Percentiles rank a stretch among this genome's conserved stretches.
Conservation (phyloP, 805 yeast genomes). For the Suhomyces sp. region DNA sequence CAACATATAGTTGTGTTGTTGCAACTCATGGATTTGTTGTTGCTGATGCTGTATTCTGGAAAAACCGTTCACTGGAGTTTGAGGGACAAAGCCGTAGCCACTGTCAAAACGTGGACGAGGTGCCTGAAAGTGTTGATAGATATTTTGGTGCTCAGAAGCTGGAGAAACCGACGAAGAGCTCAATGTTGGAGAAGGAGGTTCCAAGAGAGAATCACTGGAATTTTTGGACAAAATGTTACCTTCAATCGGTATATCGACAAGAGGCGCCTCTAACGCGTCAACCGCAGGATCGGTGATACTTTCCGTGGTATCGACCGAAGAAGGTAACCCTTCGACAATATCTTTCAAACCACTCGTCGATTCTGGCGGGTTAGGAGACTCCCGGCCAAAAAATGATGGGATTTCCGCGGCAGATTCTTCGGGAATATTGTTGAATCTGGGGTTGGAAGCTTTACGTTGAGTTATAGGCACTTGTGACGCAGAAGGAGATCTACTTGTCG, state of each 20-base stretch:
- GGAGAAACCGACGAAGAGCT: conserved; percentile 5
- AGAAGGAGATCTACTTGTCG: conserved; percentile 4
- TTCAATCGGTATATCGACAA: background rate
- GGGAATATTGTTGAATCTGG: background rate
- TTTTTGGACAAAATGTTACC: background rate
- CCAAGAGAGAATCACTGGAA: conserved; percentile 1
- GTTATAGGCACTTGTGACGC: background rate
- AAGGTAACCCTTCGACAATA: background rate
- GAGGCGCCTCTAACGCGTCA: conserved; percentile 2
- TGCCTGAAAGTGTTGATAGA: background rate
- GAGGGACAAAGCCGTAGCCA: background rate
- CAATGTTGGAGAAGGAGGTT: conserved; percentile 4
- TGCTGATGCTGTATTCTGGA: background rate
- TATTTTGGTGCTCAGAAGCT: background rate
- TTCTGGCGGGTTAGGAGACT: background rate
- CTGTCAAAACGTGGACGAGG: background rate
- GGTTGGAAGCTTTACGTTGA: background rate
- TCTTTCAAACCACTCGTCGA: background rate
- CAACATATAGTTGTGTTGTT: conserved; percentile 1
- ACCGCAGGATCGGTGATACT: background rate
- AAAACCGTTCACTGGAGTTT: background rate
- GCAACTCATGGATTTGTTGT: background rate
- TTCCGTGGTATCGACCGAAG: background rate
- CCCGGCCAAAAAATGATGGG: background rate
- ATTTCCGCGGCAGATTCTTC: background rate